Evolutionary conservation across 2,329 filamentous ascomycete species (phyloP).

Genomic region (Ascochyta pisi): DNA sequence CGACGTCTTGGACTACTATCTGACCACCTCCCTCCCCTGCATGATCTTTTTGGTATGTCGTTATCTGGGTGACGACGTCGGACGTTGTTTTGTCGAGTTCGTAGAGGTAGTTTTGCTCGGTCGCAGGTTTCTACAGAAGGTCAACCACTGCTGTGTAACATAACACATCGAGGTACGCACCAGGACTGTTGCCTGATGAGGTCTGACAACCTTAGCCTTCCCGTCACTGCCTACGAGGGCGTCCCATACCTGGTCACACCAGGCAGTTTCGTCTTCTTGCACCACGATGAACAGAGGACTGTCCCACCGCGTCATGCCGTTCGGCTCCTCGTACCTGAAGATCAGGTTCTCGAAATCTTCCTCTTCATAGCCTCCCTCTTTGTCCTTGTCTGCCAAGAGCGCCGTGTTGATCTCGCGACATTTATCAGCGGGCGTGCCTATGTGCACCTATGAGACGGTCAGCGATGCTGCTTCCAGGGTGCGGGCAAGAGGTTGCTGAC

Average conservation of each 20-base stretch:
- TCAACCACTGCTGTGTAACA: slow-evolving; percentile 2
- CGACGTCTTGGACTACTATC: slow-evolving; percentile 61
- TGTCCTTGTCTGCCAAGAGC: slow-evolving; percentile 55
- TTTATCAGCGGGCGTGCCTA: slow-evolving; percentile 63
- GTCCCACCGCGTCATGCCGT: slow-evolving; percentile 85
- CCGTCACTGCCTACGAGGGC: slow-evolving; percentile 67
- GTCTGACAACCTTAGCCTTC: slow-evolving; percentile 70
- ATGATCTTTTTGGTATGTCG: slow-evolving; percentile 72
- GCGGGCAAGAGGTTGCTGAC: slow-evolving; percentile 52
- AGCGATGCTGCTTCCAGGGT: slow-evolving; percentile 23
- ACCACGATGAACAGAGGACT: slow-evolving; percentile 80
- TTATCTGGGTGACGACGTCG: slow-evolving; percentile 73
- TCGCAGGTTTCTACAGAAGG: slow-evolving; percentile 61
- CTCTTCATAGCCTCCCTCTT: slow-evolving; percentile 58
- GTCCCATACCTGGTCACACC: slow-evolving; percentile 77
- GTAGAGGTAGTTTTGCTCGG: slow-evolving; percentile 75
- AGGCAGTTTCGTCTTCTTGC: slow-evolving; percentile 74
- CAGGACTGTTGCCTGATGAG: slow-evolving; percentile 77
- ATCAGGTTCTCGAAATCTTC: slow-evolving; percentile 80
- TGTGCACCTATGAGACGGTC: slow-evolving; percentile 59
- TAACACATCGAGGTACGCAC: slow-evolving; percentile 35
- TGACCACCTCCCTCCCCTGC: slow-evolving; percentile 66
- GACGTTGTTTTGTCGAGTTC: slow-evolving; percentile 80
- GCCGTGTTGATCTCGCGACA: slow-evolving; percentile 66
- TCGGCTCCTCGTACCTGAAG: slow-evolving; percentile 85